Percentiles rank a stretch among this genome's conserved stretches.
Evolutionary conservation across 2,329 filamentous ascomycete species (phyloP).

Genomic region (Sclerotinia subarctica): DNA sequence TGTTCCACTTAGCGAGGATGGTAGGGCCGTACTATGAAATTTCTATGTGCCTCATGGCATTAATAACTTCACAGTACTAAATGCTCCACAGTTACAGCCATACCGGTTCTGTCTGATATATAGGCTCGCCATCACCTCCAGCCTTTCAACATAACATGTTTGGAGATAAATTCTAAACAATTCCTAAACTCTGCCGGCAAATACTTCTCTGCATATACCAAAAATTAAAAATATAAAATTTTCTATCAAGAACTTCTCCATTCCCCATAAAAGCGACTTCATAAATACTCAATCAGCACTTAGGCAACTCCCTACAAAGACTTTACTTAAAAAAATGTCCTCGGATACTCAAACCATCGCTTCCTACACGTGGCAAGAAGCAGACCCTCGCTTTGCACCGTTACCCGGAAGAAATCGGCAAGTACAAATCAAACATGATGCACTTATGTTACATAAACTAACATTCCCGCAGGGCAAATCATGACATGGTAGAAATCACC

Average conservation of each 20-base stretch:
- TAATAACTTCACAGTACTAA: not conserved
- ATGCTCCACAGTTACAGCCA: not conserved
- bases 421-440: not conserved
- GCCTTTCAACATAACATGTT: not conserved
- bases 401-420: not conserved
- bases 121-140: too few relatives aligned
- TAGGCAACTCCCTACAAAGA: not conserved
- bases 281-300: not conserved
- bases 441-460: not conserved
- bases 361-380: not conserved
- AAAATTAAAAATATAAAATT: not conserved
- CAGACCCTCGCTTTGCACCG: not conserved
- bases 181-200: not conserved
- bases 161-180: too few relatives aligned
- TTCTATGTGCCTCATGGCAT: not conserved
- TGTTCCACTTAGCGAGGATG: too few relatives aligned
- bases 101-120: not conserved
- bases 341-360: not conserved
- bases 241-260: not conserved
- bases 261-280: not conserved
- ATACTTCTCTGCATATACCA: not conserved
- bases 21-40: not conserved
- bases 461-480: not conserved
- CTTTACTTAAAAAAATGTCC: not conserved
- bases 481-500: not conserved